Conservation (phyloP, 306 rosid species). For the Prunus fruticosa region DNA sequence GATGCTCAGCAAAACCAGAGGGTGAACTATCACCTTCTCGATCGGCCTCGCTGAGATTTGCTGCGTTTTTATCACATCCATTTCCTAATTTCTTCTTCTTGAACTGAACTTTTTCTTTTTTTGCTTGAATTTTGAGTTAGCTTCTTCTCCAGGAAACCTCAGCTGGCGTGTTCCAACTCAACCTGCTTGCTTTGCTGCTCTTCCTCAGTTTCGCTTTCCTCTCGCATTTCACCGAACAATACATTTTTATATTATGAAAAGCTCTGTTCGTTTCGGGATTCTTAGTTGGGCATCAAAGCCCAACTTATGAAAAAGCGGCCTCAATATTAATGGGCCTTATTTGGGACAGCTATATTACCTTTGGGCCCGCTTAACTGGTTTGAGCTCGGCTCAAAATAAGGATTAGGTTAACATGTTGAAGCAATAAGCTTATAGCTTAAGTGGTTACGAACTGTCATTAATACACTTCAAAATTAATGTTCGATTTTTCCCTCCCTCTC, state of each 20-base stretch:
- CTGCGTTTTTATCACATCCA: conserved; percentile 82
- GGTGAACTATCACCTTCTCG: conserved; percentile 81
- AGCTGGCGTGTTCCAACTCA: no score
- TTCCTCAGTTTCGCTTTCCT: background rate
- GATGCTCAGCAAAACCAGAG: conserved; percentile 70
- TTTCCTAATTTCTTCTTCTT: conserved; percentile 4
- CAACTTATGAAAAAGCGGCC: background rate
- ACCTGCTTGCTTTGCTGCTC: background rate
- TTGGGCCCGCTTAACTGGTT: background rate
- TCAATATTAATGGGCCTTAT: background rate
- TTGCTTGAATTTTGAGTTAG: background rate
- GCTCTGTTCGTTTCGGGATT: background rate
- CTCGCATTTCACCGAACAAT: background rate
- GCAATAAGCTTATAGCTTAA: no score
- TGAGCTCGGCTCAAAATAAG: background rate
- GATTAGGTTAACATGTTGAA: background rate
- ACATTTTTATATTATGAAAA: background rate
- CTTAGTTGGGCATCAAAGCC: background rate
- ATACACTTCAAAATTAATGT: no score
- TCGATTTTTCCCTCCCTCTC: no score
- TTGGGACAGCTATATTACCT: background rate
- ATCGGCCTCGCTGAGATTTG: conserved; percentile 59
- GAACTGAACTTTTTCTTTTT: background rate
- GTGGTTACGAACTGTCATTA: no score
- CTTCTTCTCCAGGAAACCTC: conserved; percentile 18